Evolutionary conservation across 2,329 filamentous ascomycete genomes (phyloP), one percentile per base, ranked within the genome.

Genomic region (Colletotrichum destructivum): DNA sequence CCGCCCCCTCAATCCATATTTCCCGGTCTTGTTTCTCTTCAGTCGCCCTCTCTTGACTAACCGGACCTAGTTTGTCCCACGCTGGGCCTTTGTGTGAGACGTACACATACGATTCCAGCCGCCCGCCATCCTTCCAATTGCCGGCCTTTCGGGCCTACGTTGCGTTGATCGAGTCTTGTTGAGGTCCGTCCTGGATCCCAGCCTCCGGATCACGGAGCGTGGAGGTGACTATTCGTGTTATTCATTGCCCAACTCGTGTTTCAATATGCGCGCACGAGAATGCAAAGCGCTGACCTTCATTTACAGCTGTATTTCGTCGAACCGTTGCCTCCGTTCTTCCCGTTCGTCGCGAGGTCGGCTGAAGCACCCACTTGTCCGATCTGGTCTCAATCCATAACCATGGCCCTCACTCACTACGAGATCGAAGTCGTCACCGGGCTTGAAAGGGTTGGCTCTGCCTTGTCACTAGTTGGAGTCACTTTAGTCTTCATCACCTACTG

Each of bases 401-500:
- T 18, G 60, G 9, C 21, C 15, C 60, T 87, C n/a, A 77, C 78
- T 0, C 56, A 73, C 9, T 71, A 79, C 4, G 81, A 88, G 74
- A 79, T 84, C 62, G 74, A 79, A 16, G 81, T 81, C 11, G 82
- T 89, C 55, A 82, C 86, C 23, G 77, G 82, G 55, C 81, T 89
- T 61, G 88, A 90, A 78, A 83, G 88, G 71, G 80, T 85, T 55
- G 88, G 88, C 42, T 88, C 88, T 12, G 84, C 84, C 16, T 75
- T 90, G 69, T 90, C 88, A 26, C 77, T 90, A 66, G 74, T 86
- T 7, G 85, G 86, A 2, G 85, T 90, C 13, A 67, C 85, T 31
- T 78, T 86, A 40, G 87, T 90, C 66, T 86, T 90, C 71, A 52
- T 88, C 71, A 85, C 88, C 15, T 91, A 87, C 70, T 82, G 79